Evolutionary conservation across 768 basidiomycete genomes (phyloP).

Genomic region (Pleurotus ostreatus): DNA sequence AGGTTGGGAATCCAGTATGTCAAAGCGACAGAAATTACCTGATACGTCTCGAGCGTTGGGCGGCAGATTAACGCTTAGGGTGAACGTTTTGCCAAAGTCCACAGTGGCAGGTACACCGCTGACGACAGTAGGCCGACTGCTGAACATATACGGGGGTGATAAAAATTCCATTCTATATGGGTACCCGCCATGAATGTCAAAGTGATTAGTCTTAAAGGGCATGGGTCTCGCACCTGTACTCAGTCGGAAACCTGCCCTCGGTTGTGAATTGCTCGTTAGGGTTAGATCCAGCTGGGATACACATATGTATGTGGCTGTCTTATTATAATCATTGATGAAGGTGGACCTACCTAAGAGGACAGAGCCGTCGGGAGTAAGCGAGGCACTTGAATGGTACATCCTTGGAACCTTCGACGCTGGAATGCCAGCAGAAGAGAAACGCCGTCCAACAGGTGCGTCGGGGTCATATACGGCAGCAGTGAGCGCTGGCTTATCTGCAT

Average conservation of each 20-base stretch:
- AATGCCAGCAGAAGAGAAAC: conserved; percentile 26
- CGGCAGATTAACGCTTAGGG: conserved; percentile 28
- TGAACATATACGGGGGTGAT: conserved; percentile 37
- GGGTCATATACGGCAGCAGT: conserved; percentile 29
- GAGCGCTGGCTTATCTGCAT: conserved; percentile 32
- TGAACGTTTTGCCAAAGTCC: conserved; percentile 32
- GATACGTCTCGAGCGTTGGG: conserved; percentile 19
- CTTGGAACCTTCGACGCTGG: conserved; percentile 25
- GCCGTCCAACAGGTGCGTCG: conserved; percentile 19
- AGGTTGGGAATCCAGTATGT: background rate
- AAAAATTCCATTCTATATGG: conserved; percentile 27
- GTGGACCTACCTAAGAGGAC: conserved; percentile 20
- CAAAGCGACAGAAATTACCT: conserved; percentile 16
- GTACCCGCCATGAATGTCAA: background rate
- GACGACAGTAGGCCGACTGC: conserved; percentile 28
- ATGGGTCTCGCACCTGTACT: conserved; percentile 24
- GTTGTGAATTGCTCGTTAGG: conserved; percentile 33
- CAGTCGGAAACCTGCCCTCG: conserved; percentile 20
- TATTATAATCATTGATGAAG: background rate
- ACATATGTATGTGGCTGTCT: background rate
- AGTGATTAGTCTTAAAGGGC: background rate
- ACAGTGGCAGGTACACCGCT: conserved; percentile 31
- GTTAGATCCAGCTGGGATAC: conserved; percentile 37
- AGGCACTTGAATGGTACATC: conserved; percentile 31
- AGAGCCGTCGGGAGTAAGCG: conserved; percentile 25